Base-by-base conservation (phyloP, 2,329 filamentous ascomycete genomes). In the Aspergillus fructus region DNA sequence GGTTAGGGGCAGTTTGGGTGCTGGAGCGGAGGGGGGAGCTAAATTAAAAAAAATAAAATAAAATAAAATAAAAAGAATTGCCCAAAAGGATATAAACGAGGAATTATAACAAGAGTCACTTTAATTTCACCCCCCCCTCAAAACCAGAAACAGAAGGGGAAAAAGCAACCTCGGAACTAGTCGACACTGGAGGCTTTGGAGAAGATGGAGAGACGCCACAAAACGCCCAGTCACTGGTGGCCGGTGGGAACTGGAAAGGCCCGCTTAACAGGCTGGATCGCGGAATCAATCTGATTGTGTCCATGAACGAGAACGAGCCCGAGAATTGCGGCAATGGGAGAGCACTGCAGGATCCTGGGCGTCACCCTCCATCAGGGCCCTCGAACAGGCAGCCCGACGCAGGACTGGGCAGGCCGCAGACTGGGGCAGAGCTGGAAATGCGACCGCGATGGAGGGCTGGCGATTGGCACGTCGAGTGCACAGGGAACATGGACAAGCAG, bases 141-240 rank as follows among this genome's bases (percentile, higher is more conserved):
- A 34, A 56, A 40, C 40, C 17, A 47, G 48, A 56, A 49, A 23
- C 33, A 30, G 42, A 42, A 42, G 49, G 24, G 12, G 40, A 51
- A 50, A 58, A 54, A 54, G 49, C 49, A 58, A 54, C 40, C 50
- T 45, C 27, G 42, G 27, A 49, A 42, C 48, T 56, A 49, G 41
- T 53, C 39, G 41, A 51, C 45, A 43, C 37, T 41, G 34, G 52
- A 48, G 52, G 24, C 15, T 50, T 46, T 53, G 40, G 50, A 53
- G 33, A 37, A 46, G 42, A 52, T 57, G 46, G 47, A 48, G 43
- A 57, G n/a, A 56, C 53, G 53, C 53, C 47, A 50, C 47, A 41
- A 37, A 52, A 47, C 54, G 54, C 41, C 53, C 40, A 46, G 55
- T 57, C 49, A 57, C 27, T 30, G 27, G 3, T 30, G 24, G 48